Percentiles rank a stretch among this genome's conserved stretches.
Evolutionary conservation across 164 flowering plant genomes (phyloP).

Genomic region (Stephania yunnanensis): DNA sequence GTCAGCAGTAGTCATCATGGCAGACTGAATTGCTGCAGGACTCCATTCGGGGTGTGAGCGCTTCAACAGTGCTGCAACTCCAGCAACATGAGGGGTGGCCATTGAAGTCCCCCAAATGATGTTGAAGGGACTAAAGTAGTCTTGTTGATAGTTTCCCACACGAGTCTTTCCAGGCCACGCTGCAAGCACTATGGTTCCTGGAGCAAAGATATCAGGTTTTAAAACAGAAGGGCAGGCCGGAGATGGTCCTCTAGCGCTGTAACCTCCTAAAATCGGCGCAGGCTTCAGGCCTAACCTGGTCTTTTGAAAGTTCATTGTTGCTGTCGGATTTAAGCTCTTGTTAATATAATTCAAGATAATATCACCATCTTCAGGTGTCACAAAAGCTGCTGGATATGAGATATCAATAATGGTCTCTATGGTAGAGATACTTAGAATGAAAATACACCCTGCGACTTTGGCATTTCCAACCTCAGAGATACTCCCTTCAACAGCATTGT

Average conservation of each 20-base stretch:
- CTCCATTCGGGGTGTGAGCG: constrained; percentile 56
- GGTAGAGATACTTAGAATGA: too few species aligned
- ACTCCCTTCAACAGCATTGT: too few species aligned
- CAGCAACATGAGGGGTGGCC: constrained; percentile 58
- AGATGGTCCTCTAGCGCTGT: constrained; percentile 14
- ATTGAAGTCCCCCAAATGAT: constrained; percentile 54
- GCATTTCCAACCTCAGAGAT: too few species aligned
- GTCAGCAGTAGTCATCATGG: constrained; percentile 56
- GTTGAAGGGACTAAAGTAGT: constrained; percentile 26
- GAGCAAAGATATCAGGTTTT: constrained; percentile 46
- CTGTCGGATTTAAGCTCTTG: constrained; percentile 8
- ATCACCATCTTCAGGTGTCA: constrained; percentile 11
- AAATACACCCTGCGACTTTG: too few species aligned
- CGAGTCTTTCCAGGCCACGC: constrained; percentile 21
- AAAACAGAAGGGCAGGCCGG: constrained; percentile 19
- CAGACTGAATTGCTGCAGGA: constrained; percentile 58
- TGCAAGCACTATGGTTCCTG: constrained; percentile 11
- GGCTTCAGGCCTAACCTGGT: constrained; percentile 4
- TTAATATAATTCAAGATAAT: constrained; percentile 11
- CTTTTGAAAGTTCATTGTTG: constrained; percentile 12
- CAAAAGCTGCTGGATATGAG: constrained; percentile 6
- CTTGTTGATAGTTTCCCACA: not conserved
- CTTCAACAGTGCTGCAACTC: constrained; percentile 43
- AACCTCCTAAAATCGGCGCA: constrained; percentile 12
- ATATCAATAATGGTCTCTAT: not conserved